Percentiles rank a stretch among this genome's conserved stretches.
These are phyloP conservation scores for Filobasidium floriforme DNA, from an alignment of 768 basidiomycete species.

Conservation along the genomic window DNA sequence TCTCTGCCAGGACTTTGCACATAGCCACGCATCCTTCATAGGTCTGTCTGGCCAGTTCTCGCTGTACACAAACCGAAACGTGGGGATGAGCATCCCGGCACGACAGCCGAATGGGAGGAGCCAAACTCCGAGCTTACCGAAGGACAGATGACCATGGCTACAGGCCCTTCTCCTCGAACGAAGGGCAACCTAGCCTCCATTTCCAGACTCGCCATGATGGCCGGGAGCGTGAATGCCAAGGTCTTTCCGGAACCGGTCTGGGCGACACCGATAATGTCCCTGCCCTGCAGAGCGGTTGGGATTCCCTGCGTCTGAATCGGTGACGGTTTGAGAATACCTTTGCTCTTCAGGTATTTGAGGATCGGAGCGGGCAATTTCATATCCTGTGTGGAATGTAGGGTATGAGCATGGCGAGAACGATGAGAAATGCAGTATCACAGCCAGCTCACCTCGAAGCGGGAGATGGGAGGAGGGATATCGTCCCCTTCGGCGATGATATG, in stretches of 20 bases:
- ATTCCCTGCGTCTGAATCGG: conserved; percentile 97
- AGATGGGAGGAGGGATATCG: conserved; percentile 85
- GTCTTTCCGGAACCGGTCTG: conserved; percentile 99
- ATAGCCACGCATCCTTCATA: conserved; percentile 87
- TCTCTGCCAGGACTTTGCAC: conserved; percentile 68
- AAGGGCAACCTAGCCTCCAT: conserved; percentile 87
- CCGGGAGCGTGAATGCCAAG: conserved; percentile 92
- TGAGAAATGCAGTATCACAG: conserved; percentile 46
- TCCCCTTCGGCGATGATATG: conserved; percentile 95
- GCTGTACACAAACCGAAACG: conserved; percentile 38
- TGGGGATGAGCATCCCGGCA: background rate
- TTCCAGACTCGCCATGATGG: conserved; percentile 93
- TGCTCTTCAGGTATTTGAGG: conserved; percentile 70
- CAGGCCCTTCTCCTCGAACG: conserved; percentile 86
- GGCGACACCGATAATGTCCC: conserved; percentile 97
- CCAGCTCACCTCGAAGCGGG: conserved; percentile 56
- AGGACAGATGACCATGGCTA: conserved; percentile 93
- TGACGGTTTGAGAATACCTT: conserved; percentile 77
- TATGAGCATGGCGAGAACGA: background rate
- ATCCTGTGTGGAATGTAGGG: conserved; percentile 53
- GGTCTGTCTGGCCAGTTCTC: conserved; percentile 93
- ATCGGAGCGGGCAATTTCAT: conserved; percentile 96
- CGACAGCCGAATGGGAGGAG: too few species aligned
- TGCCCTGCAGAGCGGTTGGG: conserved; percentile 86
- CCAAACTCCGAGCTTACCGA: conserved; percentile 48